Percentiles rank a stretch among this genome's conserved stretches.
Evolutionary conservation across 176 grass and related monocot genomes (phyloP).

Genomic region (Lolium multiflorum): DNA sequence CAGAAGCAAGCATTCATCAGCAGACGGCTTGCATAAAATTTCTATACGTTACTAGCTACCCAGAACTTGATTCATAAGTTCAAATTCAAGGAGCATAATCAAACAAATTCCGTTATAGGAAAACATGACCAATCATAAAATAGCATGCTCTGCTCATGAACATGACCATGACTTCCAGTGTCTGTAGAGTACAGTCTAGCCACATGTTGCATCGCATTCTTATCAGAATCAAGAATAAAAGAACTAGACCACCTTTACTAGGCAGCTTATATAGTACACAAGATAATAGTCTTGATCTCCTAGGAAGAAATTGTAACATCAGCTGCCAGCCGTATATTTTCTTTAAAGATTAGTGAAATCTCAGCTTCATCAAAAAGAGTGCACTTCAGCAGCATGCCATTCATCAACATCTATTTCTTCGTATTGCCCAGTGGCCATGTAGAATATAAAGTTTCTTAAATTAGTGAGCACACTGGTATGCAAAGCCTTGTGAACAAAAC

Average conservation of each 20-base stretch:
- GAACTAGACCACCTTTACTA: slow-evolving; percentile 6
- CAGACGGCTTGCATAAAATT: background rate
- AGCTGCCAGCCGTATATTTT: background rate
- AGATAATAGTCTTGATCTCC: background rate
- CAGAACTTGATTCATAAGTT: background rate
- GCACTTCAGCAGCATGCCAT: slow-evolving; percentile 3
- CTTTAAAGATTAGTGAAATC: background rate
- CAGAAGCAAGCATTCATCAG: background rate
- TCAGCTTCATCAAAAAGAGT: background rate
- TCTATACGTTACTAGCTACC: background rate
- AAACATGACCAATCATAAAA: background rate
- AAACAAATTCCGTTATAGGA: background rate
- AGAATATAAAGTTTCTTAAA: background rate
- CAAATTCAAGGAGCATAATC: background rate
- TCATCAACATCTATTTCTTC: background rate
- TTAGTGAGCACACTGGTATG: background rate
- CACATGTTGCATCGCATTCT: slow-evolving; percentile 3
- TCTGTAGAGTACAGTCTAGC: background rate
- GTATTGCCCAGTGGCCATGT: background rate
- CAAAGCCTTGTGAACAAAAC: background rate
- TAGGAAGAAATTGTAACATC: background rate
- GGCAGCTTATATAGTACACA: background rate
- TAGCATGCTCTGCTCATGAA: background rate
- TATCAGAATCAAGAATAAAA: background rate
- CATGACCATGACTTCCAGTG: background rate